Evolutionary conservation across 1,139 yeast species (phyloP).

Genomic region (Arxiozyma slooffiae): DNA sequence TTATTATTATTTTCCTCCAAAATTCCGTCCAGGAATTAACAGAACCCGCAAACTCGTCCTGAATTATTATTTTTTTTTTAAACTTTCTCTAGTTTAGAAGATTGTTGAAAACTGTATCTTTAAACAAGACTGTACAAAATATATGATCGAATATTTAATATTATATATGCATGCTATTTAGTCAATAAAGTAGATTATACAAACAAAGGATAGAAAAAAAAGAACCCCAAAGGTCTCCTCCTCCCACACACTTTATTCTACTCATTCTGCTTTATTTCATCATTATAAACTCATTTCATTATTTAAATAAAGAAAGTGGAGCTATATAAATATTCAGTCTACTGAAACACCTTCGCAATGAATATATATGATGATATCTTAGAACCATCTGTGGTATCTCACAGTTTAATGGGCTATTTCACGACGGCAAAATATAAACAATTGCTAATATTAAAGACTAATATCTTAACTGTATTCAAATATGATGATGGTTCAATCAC

Average conservation of each 20-base stretch:
- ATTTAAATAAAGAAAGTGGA: not conserved
- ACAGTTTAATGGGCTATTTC: slow-evolving; percentile 54
- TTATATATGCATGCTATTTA: too few relatives aligned
- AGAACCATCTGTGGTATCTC: slow-evolving; percentile 67
- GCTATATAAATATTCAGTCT: not conserved
- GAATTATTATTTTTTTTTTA: too few relatives aligned
- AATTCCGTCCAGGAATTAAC: not conserved
- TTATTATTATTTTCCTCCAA: not conserved
- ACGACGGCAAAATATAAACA: slow-evolving; percentile 43
- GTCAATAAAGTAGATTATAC: too few relatives aligned
- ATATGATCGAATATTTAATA: too few relatives aligned
- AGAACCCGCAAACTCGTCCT: not conserved
- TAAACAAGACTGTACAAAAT: too few relatives aligned
- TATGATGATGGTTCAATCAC: slow-evolving; percentile 36
- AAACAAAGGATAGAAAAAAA: too few relatives aligned
- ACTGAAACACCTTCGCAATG: slow-evolving; percentile 34
- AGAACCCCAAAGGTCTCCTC: too few relatives aligned
- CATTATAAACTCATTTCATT: not conserved
- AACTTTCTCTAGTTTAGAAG: not conserved
- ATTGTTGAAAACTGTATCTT: too few relatives aligned
- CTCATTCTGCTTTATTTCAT: too few relatives aligned
- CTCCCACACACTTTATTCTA: too few relatives aligned
- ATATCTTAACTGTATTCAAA: slow-evolving; percentile 55
- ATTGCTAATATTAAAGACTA: slow-evolving; percentile 62
- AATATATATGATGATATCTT: slow-evolving; percentile 74